Evolutionary conservation across 2,329 filamentous ascomycete genomes (phyloP).

Genomic region (Parasarocladium wereldwijsianum): DNA sequence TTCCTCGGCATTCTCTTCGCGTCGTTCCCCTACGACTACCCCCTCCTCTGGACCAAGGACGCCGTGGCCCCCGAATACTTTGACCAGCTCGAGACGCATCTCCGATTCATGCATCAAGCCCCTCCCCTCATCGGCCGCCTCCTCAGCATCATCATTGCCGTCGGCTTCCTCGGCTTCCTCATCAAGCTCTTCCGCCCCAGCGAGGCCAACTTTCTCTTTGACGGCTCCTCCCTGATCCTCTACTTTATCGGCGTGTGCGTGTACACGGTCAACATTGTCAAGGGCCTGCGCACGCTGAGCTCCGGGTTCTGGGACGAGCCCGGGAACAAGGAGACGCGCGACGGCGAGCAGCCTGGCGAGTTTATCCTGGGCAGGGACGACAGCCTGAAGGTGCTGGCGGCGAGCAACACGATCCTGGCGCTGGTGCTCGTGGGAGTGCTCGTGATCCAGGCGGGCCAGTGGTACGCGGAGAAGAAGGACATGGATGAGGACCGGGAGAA

Average conservation of each 20-base stretch:
- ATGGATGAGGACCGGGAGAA: constrained; percentile 59
- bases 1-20: constrained; percentile 98
- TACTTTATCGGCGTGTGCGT: constrained; percentile 82
- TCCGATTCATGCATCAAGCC: constrained; percentile 79
- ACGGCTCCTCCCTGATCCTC: constrained; percentile 64
- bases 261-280: constrained; percentile 93
- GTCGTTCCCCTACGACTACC: constrained; percentile 89
- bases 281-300: constrained; percentile 75
- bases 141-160: constrained; percentile 81
- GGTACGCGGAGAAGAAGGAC: constrained; percentile 96
- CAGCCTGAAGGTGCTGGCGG: constrained; percentile 75
- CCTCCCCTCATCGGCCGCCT: constrained; percentile 87
- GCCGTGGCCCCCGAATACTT: constrained; percentile 55
- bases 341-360: constrained; percentile 37
- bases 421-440: constrained; percentile 83
- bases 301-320: constrained; percentile 46
- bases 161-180: constrained; percentile 79
- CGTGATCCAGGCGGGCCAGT: constrained; percentile 89
- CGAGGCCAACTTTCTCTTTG: constrained; percentile 93
- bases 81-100: constrained; percentile 74
- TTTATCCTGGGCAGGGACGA: constrained; percentile 71
- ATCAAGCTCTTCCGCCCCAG: constrained; percentile 88
- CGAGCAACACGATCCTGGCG: constrained; percentile 91
- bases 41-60: constrained; percentile 65
- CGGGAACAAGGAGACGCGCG: constrained; percentile 21